A percentile compares a stretch with the other conserved stretches of the same genome.
phyloP scores from a whole-genome alignment of 805 yeast genomes.

The Debaryomyces hansenii region DNA sequence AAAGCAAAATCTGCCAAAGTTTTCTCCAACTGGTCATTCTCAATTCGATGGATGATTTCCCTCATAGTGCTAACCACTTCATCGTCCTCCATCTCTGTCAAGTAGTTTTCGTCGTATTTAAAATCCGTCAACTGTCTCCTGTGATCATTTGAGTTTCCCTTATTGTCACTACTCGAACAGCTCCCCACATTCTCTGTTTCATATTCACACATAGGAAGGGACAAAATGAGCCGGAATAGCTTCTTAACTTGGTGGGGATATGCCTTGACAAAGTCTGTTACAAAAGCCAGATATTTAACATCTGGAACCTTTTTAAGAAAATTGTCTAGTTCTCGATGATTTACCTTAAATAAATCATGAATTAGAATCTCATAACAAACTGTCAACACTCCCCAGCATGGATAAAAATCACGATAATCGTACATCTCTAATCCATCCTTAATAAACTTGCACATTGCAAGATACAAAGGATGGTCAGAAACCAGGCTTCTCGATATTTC shows the following conservation, averaged over 20 bases:
- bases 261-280: neutral
- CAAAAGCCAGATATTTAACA: no score
- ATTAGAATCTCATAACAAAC: no score
- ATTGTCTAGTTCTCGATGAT: no score
- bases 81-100: slow-evolving; percentile 50
- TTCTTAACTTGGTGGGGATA: neutral
- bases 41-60: slow-evolving; percentile 30
- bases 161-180: neutral
- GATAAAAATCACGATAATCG: neutral
- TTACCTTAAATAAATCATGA: no score
- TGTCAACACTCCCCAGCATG: no score
- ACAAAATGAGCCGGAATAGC: neutral
- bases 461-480: no score
- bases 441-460: neutral
- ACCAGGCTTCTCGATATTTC: no score
- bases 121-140: neutral
- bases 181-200: neutral
- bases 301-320: no score
- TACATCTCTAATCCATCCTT: slow-evolving; percentile 1
- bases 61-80: slow-evolving; percentile 31
- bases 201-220: slow-evolving; percentile 4
- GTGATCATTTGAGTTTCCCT: neutral
- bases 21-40: neutral
- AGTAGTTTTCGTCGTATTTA: neutral
- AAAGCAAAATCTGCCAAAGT: neutral